Evolutionary conservation across 192 early-diverging fungal species (phyloP), one percentile per base, ranked within the genome.

Genomic region (Funneliformis mosseae): DNA sequence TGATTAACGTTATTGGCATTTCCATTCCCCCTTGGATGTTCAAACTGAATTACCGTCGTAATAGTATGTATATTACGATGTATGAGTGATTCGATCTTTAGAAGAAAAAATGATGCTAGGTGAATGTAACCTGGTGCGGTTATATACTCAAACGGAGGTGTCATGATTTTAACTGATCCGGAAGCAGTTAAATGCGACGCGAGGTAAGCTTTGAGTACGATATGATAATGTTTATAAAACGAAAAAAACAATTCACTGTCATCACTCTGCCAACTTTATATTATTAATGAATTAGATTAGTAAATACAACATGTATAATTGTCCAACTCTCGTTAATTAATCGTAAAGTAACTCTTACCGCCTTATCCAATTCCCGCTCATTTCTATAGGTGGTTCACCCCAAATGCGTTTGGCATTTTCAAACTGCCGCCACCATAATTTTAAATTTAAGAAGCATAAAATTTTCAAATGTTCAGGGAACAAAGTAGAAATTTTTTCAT

Each of bases 231-330:
- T 12, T 85, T 80, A 61, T 87, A 89, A 80, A 89, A 89, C 45
- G 86, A 82, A 80, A 89, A 89, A 79, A 89, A 89, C 16, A 89
- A 77, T 61, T 89, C 88, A 46, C 86, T 87, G 25, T 89, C 88
- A 21, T 89, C 88, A 69, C 85, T 86, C 67, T 87, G 88, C 88
- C 88, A 89, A 64, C 83, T 78, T 48, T 6, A 74, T 25, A 46
- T 45, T 23, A 43, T 42, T 12, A 46, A 21, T 38, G 8, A 0
- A 21, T 42, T 41, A 41, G 28, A 16, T 28, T 4, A 41, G 16
- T 33, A 33, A 33, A 33, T 33, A 33, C 33, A 2, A 33, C n/a
- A n/a, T n/a, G n/a, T n/a, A n/a, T n/a, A 3, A 33, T 33, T 33
- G 0, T 33, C 33, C 33, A 33, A 33, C 33, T 33, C 33, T 33